Base-by-base conservation (phyloP, 23 red algal species). In the Gracilaria gracilis region DNA sequence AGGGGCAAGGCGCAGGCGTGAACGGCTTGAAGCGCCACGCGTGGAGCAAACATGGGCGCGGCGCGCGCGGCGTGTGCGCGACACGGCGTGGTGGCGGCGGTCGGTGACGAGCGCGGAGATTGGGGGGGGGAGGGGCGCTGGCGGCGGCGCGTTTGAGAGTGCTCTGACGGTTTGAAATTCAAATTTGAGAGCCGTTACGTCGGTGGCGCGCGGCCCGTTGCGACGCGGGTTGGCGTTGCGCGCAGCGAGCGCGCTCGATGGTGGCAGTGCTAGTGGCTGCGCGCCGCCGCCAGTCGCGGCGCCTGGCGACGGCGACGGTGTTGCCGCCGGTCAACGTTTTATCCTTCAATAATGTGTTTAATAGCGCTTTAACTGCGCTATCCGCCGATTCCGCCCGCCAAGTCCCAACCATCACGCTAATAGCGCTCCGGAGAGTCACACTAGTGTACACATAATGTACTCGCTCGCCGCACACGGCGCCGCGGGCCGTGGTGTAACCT, bases 1-100 rank as follows among this genome's bases (percentile, higher is more conserved):
- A 77, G 64, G 64, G 64, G 64, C 64, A 69, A 32, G 16, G 64
- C 64, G 64, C 8, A 28, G 64, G 2, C 40, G 72, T 77, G 72
- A 77, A 77, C 72, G 72, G 72, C 38, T 77, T 46, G 72, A 77
- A 39, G 72, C n/a, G 72, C 72, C 39, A 42, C 72, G 72, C 72
- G 72, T 77, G 72, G 72, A 13, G 20, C 7, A 23, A 33, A 42
- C 20, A 34, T 7, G 16, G 72, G 40, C 21, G 72, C 72, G n/a
- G 35, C 69, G 35, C 66, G 66, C 66, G 35, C 9, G 66, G 35
- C 66, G 66, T 25, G 66, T 25, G 69, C 69, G 69, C 37, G 36
- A 36, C 58, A 4, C 58, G 62, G 17, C 27, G 27, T 67, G 62
- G 9, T 64, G 59, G 7, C 14, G 28, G 28, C 27, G 27, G 17